These are phyloP conservation scores for Cercospora sp. DNA, from an alignment of 2,329 filamentous ascomycete species.

Conservation along the genomic window DNA sequence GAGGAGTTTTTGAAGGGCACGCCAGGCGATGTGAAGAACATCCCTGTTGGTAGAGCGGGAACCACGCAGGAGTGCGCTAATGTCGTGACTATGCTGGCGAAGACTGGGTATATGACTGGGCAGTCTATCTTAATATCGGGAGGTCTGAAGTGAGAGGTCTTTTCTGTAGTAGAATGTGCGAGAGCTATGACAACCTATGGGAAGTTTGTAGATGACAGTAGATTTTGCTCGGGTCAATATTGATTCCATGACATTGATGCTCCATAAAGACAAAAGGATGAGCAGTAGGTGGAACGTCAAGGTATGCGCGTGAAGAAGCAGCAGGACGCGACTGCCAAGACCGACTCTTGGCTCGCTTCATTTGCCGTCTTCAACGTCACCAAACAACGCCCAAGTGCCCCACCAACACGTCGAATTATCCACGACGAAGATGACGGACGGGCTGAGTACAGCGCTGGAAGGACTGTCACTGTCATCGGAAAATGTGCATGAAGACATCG, in stretches of 20 bases:
- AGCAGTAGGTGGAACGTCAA: neutral
- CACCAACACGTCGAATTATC: neutral
- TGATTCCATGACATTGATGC: neutral
- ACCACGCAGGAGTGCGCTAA: slow-evolving; percentile 62
- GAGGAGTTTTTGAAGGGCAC: slow-evolving; percentile 46
- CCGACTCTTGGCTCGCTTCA: neutral
- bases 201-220: neutral
- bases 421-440: slow-evolving; percentile 23
- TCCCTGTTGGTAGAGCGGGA: slow-evolving; percentile 61
- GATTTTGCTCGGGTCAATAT: neutral
- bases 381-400: neutral
- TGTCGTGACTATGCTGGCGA: slow-evolving; percentile 61
- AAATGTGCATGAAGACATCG: slow-evolving; percentile 47
- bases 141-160: slow-evolving; percentile 32
- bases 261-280: neutral
- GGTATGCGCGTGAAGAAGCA: neutral
- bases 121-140: slow-evolving; percentile 36
- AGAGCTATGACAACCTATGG: neutral
- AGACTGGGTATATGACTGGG: slow-evolving; percentile 56
- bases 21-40: slow-evolving; percentile 60
- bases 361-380: slow-evolving; percentile 9
- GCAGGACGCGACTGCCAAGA: slow-evolving; percentile 2
- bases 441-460: slow-evolving; percentile 53
- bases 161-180: neutral
- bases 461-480: slow-evolving; percentile 50